These are phyloP conservation scores for Neurospora pannonica DNA, from an alignment of 495 filamentous ascomycete species.

Conservation along the genomic window DNA sequence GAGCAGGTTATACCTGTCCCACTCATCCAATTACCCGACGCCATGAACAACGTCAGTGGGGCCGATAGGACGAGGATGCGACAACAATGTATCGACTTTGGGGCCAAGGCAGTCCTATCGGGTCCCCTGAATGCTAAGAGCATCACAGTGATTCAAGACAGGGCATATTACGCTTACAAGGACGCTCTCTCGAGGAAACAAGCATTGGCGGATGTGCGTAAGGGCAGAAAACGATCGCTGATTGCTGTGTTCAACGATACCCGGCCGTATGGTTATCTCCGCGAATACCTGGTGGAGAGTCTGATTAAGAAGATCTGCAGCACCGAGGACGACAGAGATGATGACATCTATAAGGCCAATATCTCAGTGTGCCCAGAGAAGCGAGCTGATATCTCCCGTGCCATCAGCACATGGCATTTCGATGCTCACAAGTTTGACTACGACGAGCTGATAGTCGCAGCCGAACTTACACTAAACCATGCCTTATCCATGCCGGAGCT, in stretches of 20 bases:
- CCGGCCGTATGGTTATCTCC: constrained; percentile 75
- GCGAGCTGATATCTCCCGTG: constrained; percentile 51
- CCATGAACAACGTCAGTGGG: constrained; percentile 24
- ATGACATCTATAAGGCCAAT: constrained; percentile 29
- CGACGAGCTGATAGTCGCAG: constrained; percentile 75
- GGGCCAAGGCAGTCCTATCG: constrained; percentile 74
- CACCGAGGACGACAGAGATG: constrained; percentile 40
- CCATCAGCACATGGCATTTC: constrained; percentile 78
- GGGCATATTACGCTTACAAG: constrained; percentile 72
- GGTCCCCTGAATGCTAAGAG: constrained; percentile 64
- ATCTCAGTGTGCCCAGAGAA: constrained; percentile 46
- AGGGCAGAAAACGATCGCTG: constrained; percentile 78
- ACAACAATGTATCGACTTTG: constrained; percentile 67
- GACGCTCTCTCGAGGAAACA: constrained; percentile 60
- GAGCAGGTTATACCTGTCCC: constrained; percentile 68
- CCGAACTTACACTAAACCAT: constrained; percentile 79
- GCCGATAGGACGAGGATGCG: constrained; percentile 34
- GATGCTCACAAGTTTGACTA: constrained; percentile 81
- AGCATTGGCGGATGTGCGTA: constrained; percentile 53
- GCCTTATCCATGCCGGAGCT: constrained; percentile 75
- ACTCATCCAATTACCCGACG: constrained; percentile 40
- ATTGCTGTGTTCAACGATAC: constrained; percentile 75
- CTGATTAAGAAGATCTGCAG: constrained; percentile 90
- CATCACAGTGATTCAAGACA: constrained; percentile 63
- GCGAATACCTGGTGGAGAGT: constrained; percentile 79